Percentiles rank a stretch among this genome's conserved stretches.
Conservation (phyloP, 2,329 filamentous ascomycete species). For the Colletotrichum sidae region DNA sequence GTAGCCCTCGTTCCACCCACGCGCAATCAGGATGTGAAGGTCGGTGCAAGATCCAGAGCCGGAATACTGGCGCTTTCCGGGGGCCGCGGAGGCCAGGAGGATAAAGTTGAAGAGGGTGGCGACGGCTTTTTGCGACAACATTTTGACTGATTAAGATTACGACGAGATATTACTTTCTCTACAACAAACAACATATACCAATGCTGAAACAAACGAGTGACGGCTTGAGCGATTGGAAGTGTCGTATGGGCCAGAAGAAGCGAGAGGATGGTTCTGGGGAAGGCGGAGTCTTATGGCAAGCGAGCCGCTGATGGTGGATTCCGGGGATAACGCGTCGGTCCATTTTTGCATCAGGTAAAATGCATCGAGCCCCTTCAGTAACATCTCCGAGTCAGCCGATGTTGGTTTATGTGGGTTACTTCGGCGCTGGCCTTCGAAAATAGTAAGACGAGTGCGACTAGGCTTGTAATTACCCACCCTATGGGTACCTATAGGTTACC, state of each 20-base stretch:
- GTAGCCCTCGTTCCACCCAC: slow-evolving; percentile 46
- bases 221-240: background rate
- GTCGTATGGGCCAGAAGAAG: background rate
- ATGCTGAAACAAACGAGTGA: slow-evolving; percentile 25
- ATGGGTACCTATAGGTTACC: too few relatives aligned
- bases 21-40: slow-evolving; percentile 45
- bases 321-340: slow-evolving; percentile 6
- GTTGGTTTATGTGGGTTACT: slow-evolving; percentile 20
- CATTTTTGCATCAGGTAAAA: slow-evolving; percentile 28
- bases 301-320: slow-evolving; percentile 12
- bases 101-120: slow-evolving; percentile 29
- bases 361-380: background rate
- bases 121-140: slow-evolving; percentile 25
- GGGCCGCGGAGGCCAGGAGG: slow-evolving; percentile 33
- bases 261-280: slow-evolving; percentile 9
- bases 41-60: slow-evolving; percentile 41
- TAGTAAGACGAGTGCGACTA: slow-evolving; percentile 11
- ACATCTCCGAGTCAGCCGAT: slow-evolving; percentile 19
- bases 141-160: slow-evolving; percentile 30
- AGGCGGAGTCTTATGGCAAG: slow-evolving; percentile 16
- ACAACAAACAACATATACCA: background rate
- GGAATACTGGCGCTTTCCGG: slow-evolving; percentile 31
- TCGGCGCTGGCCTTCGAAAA: slow-evolving; percentile 20
- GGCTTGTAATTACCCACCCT: too few relatives aligned
- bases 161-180: background rate